Evolutionary conservation across 495 filamentous ascomycete genomes (phyloP), one percentile per base, ranked within the genome.

Genomic region (Coniosporium apollinis): DNA sequence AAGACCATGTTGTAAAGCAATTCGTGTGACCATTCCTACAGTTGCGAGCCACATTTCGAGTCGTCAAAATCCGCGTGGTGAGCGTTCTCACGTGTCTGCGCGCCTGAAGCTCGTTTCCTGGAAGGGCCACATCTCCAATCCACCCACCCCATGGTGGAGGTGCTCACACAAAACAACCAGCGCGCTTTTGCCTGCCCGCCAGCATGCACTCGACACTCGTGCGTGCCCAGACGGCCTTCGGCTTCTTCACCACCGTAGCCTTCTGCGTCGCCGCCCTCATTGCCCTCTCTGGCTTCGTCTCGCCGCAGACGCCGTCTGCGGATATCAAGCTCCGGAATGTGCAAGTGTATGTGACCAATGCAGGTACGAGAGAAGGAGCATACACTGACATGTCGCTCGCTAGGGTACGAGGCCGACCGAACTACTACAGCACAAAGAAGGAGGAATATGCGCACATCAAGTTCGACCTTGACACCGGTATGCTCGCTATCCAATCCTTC

Each of bases 191-290:
- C n/a, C n/a, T n/a, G n/a, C n/a, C n/a, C n/a, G n/a, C 30, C 60
- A 67, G 40, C 41, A 96, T 97, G 89, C 80, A 96, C 59, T 86
- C 84, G 47, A 68, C 76, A 15, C 54, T 87, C 19, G 82, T 79
- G 24, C 79, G 89, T 41, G 55, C 71, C 38, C 89, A 97, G 58
- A 85, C 85, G 62, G 76, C 86, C 45, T 97, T 97, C 57, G 84
- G 87, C 53, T 92, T 91, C 72, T 94, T 96, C 67, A 94, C 87
- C 19, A 89, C 85, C 21, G 86, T 94, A 38, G 76, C 79, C 21
- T 86, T 89, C 52, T 66, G 69, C 40, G 74, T 93, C 18, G 84
- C 76, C 26, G 67, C 71, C 13, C 54, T 86, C 15, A 77, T 92
- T 41, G 86, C 89, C 26, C 51, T 76, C 28, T 82, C 84, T 5